Evolutionary conservation across 2,329 filamentous ascomycete genomes (phyloP), one percentile per base, ranked within the genome.

Genomic region (Teratosphaeria zuluensis): DNA sequence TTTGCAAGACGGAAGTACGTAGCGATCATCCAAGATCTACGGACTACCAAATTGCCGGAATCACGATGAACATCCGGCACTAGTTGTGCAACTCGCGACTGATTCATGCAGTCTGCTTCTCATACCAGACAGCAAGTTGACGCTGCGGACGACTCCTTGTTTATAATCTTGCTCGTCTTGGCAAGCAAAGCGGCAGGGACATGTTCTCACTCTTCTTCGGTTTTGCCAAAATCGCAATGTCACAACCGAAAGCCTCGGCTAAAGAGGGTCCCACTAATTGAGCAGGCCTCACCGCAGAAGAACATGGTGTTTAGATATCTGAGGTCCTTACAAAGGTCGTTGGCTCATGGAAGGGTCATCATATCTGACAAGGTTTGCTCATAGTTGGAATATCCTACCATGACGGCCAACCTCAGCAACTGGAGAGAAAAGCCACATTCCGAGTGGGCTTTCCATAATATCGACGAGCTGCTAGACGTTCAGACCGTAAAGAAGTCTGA

Each of bases 361-460:
- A 4, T 42, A 48, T 48, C 16, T 19, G n/a, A 19, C 42, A 48
- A 21, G 8, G 6, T 21, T n/a, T 19, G n/a, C 4, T 48, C 42
- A 21, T 21, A 19, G 3, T 7, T 2, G 11, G 2, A 4, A 11
- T 19, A 9, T 21, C n/a, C n/a, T 11, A 19, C 9, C 16, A 59
- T 56, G 57, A 19, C 54, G 2, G 59, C 53, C 3, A 59, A 59
- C 42, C 55, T 68, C 6, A 53, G 55, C 38, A 67, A 66, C 51
- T 68, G 66, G 65, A 59, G 63, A 21, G 57, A 51, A n/a, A 31
- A 55, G n/a, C 63, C 63, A 19, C 58, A 63, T 42, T 66, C 61
- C 30, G 56, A 61, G 51, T 64, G 61, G 60, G 56, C 58, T 1
- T 68, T 68, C 56, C 33, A 59, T 24, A 65, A 66, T 55, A 52